These are phyloP conservation scores for Rubia yunnanensis DNA, from an alignment of 257 asterid genomes.

Conservation along the genomic window DNA sequence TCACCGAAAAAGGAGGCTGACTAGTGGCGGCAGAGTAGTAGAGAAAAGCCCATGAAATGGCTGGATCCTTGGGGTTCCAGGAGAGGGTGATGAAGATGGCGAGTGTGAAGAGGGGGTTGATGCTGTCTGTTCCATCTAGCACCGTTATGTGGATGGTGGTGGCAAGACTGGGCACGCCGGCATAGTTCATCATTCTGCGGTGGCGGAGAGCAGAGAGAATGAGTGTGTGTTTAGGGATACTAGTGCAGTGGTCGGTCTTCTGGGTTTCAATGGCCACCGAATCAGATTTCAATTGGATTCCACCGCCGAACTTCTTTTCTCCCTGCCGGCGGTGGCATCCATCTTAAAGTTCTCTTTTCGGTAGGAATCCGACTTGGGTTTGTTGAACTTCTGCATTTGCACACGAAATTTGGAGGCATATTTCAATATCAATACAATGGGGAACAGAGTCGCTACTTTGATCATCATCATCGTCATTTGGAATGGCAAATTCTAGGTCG, in stretches of 20 bases:
- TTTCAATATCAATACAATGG: constrained; percentile 15
- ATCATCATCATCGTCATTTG: not conserved
- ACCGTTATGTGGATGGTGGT: constrained; percentile 81
- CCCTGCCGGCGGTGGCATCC: not conserved
- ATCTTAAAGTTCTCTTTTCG: constrained; percentile 8
- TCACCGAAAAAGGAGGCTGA: no score
- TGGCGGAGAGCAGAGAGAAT: not conserved
- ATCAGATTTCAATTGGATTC: no score
- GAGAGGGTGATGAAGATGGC: constrained; percentile 88
- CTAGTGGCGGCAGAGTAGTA: no score
- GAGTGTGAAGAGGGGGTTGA: constrained; percentile 78
- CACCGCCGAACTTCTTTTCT: not conserved
- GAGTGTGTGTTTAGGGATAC: not conserved
- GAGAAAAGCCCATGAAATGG: no score
- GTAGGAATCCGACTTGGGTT: constrained; percentile 15
- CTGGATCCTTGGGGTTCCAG: constrained; percentile 85
- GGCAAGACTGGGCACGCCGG: constrained; percentile 30
- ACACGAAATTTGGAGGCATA: constrained; percentile 34
- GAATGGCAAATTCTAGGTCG: not conserved
- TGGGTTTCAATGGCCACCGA: not conserved
- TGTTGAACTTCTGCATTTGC: constrained; percentile 32
- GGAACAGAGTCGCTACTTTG: not conserved
- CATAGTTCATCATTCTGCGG: constrained; percentile 31
- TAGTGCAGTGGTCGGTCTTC: not conserved
- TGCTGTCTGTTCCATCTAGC: constrained; percentile 76